Base-by-base conservation (phyloP, 2,329 filamentous ascomycete genomes). In the Phialophora verrucosa region DNA sequence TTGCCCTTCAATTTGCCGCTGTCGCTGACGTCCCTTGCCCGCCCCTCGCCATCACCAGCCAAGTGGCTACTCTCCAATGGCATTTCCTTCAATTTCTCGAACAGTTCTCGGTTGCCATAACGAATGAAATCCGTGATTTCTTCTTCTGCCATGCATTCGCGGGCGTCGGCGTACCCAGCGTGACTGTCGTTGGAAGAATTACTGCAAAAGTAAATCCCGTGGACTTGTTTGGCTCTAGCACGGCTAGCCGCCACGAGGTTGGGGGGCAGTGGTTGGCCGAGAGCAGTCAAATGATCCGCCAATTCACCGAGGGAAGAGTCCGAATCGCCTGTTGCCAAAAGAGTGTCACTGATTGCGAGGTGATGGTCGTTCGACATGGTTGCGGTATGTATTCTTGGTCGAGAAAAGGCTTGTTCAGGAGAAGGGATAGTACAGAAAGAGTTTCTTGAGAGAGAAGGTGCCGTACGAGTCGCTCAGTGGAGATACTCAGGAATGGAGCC, bases 121-220 rank as follows among this genome's bases (percentile, higher is more conserved):
- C 44, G 44, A 29, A 69, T 57, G 54, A 62, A 69, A 8, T 64
- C 49, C 2, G 35, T 20, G 23, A 69, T 66, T 25, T 56, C 38
- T 27, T 32, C 44, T 49, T 69, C 67, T 32, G 44, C 58, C 47
- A 69, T 64, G 4, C 31, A 57, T 25, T 51, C 53, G 8, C 60
- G 47, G 14, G 32, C 38, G n/a, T 68, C 66, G 3, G 66, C 32
- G 42, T 57, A 59, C 6, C 67, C 67, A n/a, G 61, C 55, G 47
- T 54, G 66, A 29, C 67, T 69, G 4, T 50, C 17, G 4, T 23
- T 53, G 27, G 51, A 59, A 17, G 67, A 47, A 49, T 62, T 47
- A 8, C 51, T 44, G 58, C 61, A 61, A 23, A 69, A 63, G 42
- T 69, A 69, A 14, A 64, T 44, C 20, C 27, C 44, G 38, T 66